Conservation (phyloP, 179 eudicot species). For the Actinidia arguta region DNA sequence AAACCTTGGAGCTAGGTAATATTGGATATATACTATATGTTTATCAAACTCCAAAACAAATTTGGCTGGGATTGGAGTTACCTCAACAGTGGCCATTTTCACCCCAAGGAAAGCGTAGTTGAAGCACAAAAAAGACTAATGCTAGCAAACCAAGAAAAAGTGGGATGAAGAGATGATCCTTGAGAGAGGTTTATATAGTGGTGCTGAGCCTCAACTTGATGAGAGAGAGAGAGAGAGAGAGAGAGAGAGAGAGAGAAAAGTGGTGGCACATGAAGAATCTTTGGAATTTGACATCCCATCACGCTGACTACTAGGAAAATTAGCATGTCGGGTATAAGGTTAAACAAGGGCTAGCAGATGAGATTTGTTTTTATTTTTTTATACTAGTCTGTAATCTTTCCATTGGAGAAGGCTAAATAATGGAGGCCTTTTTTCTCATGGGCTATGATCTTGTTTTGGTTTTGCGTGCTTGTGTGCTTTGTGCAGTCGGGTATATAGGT, state of each 20-base stretch:
- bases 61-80: conserved; percentile 19
- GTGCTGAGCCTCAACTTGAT: conserved; percentile 4
- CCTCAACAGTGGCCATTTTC: conserved; percentile 53
- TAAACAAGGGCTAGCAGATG: not conserved
- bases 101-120: not conserved
- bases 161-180: conserved; percentile 34
- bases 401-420: no score
- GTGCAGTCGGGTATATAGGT: conserved; percentile 44
- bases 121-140: not conserved
- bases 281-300: conserved; percentile 24
- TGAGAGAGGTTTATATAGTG: conserved; percentile 39
- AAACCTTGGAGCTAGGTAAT: no score
- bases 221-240: not conserved
- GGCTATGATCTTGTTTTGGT: no score
- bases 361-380: not conserved
- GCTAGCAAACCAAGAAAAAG: no score
- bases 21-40: not conserved
- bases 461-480: no score
- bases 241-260: not conserved
- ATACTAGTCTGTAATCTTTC: not conserved
- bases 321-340: conserved; percentile 23
- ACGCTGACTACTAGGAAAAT: conserved; percentile 32
- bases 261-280: conserved; percentile 24
- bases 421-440: conserved; percentile 11
- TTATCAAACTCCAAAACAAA: not conserved